Base-by-base conservation (phyloP, 2,329 filamentous ascomycete genomes). In the Aureobasidium vineae region DNA sequence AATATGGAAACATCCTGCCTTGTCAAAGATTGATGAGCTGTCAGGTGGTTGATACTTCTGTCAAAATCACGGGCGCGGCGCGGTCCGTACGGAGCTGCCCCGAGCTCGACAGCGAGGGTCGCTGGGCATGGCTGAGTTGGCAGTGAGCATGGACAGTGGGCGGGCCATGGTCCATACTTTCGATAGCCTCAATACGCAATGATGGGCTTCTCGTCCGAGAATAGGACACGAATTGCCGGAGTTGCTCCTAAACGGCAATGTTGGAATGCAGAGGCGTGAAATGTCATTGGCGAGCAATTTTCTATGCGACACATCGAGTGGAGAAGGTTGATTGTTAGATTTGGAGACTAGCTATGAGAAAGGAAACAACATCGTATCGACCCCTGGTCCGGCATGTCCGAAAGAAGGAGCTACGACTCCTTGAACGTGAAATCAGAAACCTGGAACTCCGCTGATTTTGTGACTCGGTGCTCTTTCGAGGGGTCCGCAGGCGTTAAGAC, bases 261-360 rank as follows among this genome's bases (percentile, higher is more conserved):
- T 23, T 13, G 33, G 3, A 38, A 16, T 56, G 19, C 13, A 23
- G 16, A 19, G 53, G 10, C 36, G 16, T 11, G 21, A 3, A 19
- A 57, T 15, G 3, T 36, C 10, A 36, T n/a, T 57, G 36, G 21
- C 41, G 36, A 28, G 21, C 36, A 10, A 26, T n/a, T 31, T 43
- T 56, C 7, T 5, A 19, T 23, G 26, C 28, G 41, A 49, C 15
- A 47, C 6, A n/a, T 26, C 31, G 40, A 61, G 31, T 40, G 59
- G 59, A 63, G 59, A 63, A 43, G 23, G 19, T 52, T 40, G 47
- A 45, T 41, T 31, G 45, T 63, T 8, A 50, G 33, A 63, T 63
- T 63, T n/a, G 21, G 43, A 50, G 16, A 63, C 43, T 63, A 63
- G 31, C 45, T 63, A 63, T 31, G 28, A 52, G 43, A 63, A 63